Evolutionary conservation across 371 early-diverging fungal species (phyloP).

Genomic region (Circinella umbellata): DNA sequence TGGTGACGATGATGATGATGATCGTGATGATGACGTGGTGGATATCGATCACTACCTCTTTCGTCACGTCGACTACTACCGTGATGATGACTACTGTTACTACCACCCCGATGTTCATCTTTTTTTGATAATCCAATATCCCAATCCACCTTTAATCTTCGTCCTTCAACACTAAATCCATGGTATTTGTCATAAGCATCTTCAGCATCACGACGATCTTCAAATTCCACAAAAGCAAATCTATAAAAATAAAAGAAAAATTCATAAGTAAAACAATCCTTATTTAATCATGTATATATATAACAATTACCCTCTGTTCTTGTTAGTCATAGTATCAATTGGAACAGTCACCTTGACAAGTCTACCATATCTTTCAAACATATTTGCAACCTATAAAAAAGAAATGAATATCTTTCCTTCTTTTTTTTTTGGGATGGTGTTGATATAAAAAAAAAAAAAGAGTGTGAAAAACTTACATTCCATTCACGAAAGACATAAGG

Average conservation of each 20-base stretch:
- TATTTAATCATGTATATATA: no score
- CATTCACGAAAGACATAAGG: constrained; percentile 78
- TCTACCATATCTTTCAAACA: constrained; percentile 79
- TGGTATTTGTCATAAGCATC: constrained; percentile 78
- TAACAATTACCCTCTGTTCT: constrained; percentile 73
- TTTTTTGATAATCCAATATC: constrained; percentile 77
- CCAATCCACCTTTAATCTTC: constrained; percentile 82
- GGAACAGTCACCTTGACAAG: constrained; percentile 72
- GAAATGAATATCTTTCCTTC: not conserved
- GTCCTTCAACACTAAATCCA: constrained; percentile 73
- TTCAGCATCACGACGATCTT: constrained; percentile 78
- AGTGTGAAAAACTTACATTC: constrained; percentile 53
- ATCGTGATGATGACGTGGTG: not conserved
- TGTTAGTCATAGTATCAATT: constrained; percentile 69
- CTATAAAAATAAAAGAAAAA: constrained; percentile 32
- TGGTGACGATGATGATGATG: not conserved
- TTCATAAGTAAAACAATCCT: no score
- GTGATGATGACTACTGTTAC: constrained; percentile 17
- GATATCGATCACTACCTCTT: not conserved
- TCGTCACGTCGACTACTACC: not conserved
- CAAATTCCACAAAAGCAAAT: constrained; percentile 80
- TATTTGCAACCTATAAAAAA: constrained; percentile 46
- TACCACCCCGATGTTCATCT: constrained; percentile 43
- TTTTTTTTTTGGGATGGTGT: not conserved
- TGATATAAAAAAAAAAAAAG: not conserved